Evolutionary conservation across 129 eudicot genomes (phyloP), one percentile per base, ranked within the genome.

Genomic region (Tagetes erecta): DNA sequence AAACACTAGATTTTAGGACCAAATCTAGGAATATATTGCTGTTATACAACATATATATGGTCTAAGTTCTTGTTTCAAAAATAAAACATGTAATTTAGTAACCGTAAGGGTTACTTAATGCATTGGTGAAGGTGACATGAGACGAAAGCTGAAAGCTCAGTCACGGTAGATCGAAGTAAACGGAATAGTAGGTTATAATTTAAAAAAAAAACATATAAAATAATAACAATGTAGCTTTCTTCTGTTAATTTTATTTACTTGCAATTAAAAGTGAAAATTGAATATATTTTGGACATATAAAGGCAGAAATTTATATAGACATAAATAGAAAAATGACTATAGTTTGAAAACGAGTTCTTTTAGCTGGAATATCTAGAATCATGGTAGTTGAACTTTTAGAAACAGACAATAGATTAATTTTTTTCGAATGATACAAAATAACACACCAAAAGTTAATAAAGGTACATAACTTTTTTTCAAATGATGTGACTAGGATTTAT

Each of bases 311-410:
- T 64, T 40, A 7, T 40, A 39, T 36, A 35, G 50, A n/a, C 40
- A 40, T 64, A 64, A 39, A 64, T 39, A 68, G 52, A 4, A 68
- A 68, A 68, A 2, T 30, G 13, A 33, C 33, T 68, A 47, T 4
- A 34, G 3, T 47, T 46, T 46, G 11, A 68, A 65, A 65, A 40
- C 3, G 70, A 6, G 41, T 65, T 50, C 59, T 34, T 33, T 47
- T 47, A 47, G 73, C 59, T 49, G 42, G 60, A 33, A 46, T 12
- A 68, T 47, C 73, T 68, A 68, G 59, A 68, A 49, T 68, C 35
- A 68, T 35, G 56, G 59, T 47, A 49, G 12, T 68, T 68, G 58
- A 35, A 31, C 35, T 34, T 12, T 46, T 13, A 34, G 42, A 68
- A 47, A 33, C 30, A 67, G 53, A 67, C n/a, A 5, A 67, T 44